Base-by-base conservation (phyloP, 2,329 filamentous ascomycete species). In the Cladosporium velox region DNA sequence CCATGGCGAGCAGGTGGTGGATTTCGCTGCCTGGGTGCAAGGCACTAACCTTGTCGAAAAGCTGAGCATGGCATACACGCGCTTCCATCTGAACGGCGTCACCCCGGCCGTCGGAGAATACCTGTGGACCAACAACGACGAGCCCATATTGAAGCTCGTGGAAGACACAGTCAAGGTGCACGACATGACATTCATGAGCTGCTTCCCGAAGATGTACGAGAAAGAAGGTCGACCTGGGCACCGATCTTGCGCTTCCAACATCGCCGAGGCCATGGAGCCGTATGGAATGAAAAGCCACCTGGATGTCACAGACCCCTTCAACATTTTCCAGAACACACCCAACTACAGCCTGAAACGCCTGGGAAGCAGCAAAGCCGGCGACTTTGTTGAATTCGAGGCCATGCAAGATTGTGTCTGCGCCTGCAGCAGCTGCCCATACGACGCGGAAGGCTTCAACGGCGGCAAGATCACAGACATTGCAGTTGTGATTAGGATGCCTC, bases 161-260 rank as follows among this genome's bases (percentile, higher is more conserved):
- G 73, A 72, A 30, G 78, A 80, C 65, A 78, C 77, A 11, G 77
- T 78, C 51, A 76, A 78, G 60, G 75, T 77, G 32, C 78, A 79
- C 71, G 78, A 79, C 65, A 78, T 79, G 76, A 78, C 75, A 1
- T 78, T 77, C 73, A 79, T 79, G 77, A 75, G 75, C 12, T 80
- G 78, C 68, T 78, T 76, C 65, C 78, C 78, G 1, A 72, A 75
- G 35, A 71, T 79, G 62, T 79, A 79, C 65, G 68, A 68, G 32
- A 74, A 76, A 61, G 67, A 70, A 41, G 77, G 77, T 21, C 59
- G 76, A 18, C 59, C 70, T 15, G 71, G 71, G n/a, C 78, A 80
- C 68, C 67, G 78, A 15, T 76, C 71, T 60, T 80, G 78, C 64
- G 77, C 77, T 15, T 67, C 71, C 61, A 79, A 79, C 67, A 76